A percentile compares a stretch with the other conserved stretches of the same genome.
These are phyloP conservation scores for Dendrobium huoshanense DNA, from an alignment of 106 monocot species.

Conservation along the genomic window DNA sequence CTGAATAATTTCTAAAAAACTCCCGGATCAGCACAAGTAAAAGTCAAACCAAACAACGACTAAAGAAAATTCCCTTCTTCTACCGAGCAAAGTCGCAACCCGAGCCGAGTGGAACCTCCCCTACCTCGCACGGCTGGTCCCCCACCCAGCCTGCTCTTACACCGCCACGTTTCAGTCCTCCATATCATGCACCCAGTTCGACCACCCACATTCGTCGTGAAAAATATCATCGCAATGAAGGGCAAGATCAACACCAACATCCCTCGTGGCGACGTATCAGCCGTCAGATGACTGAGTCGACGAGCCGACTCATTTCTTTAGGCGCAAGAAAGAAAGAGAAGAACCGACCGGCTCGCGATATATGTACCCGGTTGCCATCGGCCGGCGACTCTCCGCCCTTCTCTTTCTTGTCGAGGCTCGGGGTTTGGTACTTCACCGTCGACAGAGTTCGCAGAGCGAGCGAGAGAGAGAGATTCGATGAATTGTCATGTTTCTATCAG, in stretches of 20 bases:
- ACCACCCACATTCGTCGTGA: background rate
- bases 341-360: background rate
- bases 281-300: background rate
- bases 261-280: background rate
- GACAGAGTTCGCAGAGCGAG: background rate
- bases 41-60: no score
- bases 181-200: background rate
- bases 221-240: constrained; percentile 1
- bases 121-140: no score
- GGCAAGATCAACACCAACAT: background rate
- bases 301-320: background rate
- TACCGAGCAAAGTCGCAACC: no score
- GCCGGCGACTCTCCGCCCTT: background rate
- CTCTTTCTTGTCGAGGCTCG: background rate
- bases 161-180: background rate
- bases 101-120: no score
- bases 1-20: no score
- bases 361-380: background rate
- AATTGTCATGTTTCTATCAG: background rate
- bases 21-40: no score
- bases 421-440: background rate
- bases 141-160: no score
- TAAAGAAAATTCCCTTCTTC: no score
- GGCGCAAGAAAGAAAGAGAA: background rate
- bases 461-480: background rate